These are phyloP conservation scores for Rhynchospora pubera DNA, from an alignment of 176 grass and related monocot species.

Conservation along the genomic window DNA sequence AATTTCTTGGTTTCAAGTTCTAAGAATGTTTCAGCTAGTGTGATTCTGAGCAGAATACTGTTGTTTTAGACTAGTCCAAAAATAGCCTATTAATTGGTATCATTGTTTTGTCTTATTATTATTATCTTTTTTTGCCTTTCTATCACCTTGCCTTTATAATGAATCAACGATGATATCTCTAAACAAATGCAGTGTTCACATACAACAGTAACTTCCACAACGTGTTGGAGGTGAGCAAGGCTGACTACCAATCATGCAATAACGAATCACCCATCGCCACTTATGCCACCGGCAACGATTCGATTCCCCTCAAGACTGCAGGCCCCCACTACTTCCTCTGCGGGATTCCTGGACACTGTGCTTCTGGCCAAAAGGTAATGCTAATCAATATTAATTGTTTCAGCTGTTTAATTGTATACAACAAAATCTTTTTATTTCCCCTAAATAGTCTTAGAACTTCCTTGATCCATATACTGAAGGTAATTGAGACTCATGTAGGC, in stretches of 20 bases:
- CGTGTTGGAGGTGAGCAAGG: constrained; percentile 70
- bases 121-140: no score
- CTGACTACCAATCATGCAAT: constrained; percentile 53
- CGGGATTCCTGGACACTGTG: constrained; percentile 61
- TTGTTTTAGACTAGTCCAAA: no score
- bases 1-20: no score
- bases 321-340: constrained; percentile 85
- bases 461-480: background rate
- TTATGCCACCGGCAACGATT: constrained; percentile 73
- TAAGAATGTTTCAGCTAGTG: no score
- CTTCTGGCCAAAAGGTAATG: constrained; percentile 69
- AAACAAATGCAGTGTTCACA: constrained; percentile 49
- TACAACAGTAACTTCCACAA: constrained; percentile 87
- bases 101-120: no score
- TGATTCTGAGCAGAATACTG: no score
- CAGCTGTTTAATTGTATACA: background rate
- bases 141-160: background rate
- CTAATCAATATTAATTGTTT: background rate
- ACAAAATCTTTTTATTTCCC: background rate
- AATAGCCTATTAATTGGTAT: no score
- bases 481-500: background rate
- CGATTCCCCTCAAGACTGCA: constrained; percentile 45
- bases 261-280: constrained; percentile 38
- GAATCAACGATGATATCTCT: background rate
- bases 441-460: background rate